Percentiles rank a stretch among this genome's conserved stretches.
phyloP scores from a whole-genome alignment of 345 rosid genomes.

The Sonneratia alba region DNA sequence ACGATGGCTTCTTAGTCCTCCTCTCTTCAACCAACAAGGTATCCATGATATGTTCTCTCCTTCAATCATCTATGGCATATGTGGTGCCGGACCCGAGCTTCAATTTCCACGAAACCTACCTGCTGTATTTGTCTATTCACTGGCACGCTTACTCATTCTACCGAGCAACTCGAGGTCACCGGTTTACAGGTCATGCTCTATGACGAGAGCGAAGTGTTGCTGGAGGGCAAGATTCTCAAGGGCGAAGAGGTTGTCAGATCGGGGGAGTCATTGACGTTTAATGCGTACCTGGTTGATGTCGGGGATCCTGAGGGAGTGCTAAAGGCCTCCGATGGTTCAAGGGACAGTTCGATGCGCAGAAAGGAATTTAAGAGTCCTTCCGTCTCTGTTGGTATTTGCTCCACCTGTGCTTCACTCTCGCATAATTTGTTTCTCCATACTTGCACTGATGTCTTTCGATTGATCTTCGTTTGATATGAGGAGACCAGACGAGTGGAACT shows the following conservation, averaged over 20 bases:
- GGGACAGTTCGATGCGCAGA: slow-evolving; percentile 13
- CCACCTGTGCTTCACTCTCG: background rate
- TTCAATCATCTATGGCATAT: background rate
- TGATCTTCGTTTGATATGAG: slow-evolving; percentile 3
- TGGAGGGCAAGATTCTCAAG: slow-evolving; percentile 64
- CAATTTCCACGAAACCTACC: background rate
- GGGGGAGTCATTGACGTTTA: slow-evolving; percentile 50
- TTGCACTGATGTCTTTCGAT: background rate
- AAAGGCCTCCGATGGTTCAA: slow-evolving; percentile 13
- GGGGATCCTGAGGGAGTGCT: slow-evolving; percentile 43
- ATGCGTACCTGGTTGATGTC: slow-evolving; percentile 53
- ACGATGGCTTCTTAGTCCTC: slow-evolving; percentile 65
- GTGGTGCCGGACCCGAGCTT: background rate
- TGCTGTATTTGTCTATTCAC: too few relatives aligned
- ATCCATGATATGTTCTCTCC: background rate
- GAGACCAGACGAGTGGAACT: slow-evolving; percentile 18
- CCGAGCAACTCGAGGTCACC: background rate
- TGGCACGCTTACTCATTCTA: background rate
- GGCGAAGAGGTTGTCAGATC: slow-evolving; percentile 43
- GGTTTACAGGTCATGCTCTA: slow-evolving; percentile 48
- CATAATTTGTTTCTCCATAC: background rate
- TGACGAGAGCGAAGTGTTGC: slow-evolving; percentile 56
- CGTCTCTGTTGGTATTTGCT: slow-evolving; percentile 29
- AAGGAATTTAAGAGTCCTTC: slow-evolving; percentile 31
- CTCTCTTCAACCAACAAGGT: slow-evolving; percentile 50